Evolutionary conservation across 2,329 filamentous ascomycete species (phyloP), one percentile per base, ranked within the genome.

Genomic region (Phyllosticta citrichinensis): DNA sequence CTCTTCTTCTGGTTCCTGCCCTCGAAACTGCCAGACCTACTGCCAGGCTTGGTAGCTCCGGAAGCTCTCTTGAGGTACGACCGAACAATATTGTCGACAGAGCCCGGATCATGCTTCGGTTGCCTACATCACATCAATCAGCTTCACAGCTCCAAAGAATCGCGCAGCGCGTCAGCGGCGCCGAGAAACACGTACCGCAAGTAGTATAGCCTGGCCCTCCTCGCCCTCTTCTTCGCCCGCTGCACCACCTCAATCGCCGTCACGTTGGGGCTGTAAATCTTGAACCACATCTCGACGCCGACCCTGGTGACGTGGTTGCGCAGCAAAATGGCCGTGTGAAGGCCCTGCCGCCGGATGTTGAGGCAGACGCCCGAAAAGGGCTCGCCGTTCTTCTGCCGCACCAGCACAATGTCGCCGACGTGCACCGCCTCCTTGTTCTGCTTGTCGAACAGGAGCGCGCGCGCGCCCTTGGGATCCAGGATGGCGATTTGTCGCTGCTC

Each of bases 221-320:
- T 87, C 66, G 91, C 90, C 74, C 91, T 84, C 87, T 91, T 94
- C 70, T 84, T 82, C 65, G 85, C 83, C 68, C 93, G 81, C 83
- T 96, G 90, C 74, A 97, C 89, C 68, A 99, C 87, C 77, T 99
- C 93, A 70, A 99, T 91, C 65, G 89, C 90, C 72, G 88, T 85
- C 33, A 97, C 87, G 71, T 89, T 88, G 63, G 93, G 93, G 71
- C 85, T 89, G 80, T 94, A 97, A 62, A 97, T 81, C 81, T 99
- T 99, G 76, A 89, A 91, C 87, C 91, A 96, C 90, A 96, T 94
- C 82, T 99, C 94, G 63, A 96, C 90, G 63, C 90, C 89, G 6
- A 95, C 84, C 68, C 89, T 84, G 66, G 90, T 92, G 68, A 99
- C 78, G 71, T 95, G 86, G 68, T 93, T 93, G 61, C 94, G 84